Evolutionary conservation across 2,329 filamentous ascomycete species (phyloP), one percentile per base, ranked within the genome.

Genomic region (Epichloe baconii): DNA sequence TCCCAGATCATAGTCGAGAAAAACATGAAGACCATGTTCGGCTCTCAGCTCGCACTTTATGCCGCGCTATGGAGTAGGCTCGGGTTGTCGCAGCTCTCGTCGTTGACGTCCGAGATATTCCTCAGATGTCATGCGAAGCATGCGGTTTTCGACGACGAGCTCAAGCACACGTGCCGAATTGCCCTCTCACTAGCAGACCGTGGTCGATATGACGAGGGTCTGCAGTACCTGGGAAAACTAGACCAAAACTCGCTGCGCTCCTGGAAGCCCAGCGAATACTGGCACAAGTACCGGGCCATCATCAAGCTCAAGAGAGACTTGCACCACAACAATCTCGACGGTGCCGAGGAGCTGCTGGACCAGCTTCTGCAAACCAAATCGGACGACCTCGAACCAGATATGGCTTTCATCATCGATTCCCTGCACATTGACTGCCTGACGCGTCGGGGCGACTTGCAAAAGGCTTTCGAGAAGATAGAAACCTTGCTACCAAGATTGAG

Each of bases 1-100:
- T 88, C 86, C 1, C 86, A 93, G 59, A 71, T 95, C 31, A 85
- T 89, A 54, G 75, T 90, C n/a, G 82, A 83, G 51, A 85, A 85
- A 58, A 82, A 86, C 56, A 77, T 93, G 61, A 79, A 78, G 58
- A 80, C 74, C 59, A 83, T 86, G 66, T 79, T 88, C 57, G 87
- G 87, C 1, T 77, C 83, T 1, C 83, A 90, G 57, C 76, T 89
- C 53, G 75, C 88, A 3, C 74, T 95, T 42, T 77, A 80, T 46
- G 82, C 85, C 34, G 77, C 86, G 0, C 65, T 93, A 1, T 95
- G 86, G 76, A 82, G 83, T 48, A 77, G 90, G 38, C 75, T 95
- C 35, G 91, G 88, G 62, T 67, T 76, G 52, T 63, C 74, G 0
- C 69, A 72, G 26, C 63, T 80, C 57, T 76, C 85, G 41, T 67